Percentiles rank a stretch among this genome's conserved stretches.
These are phyloP conservation scores for Serendipita sp. DNA, from an alignment of 768 basidiomycete species.

Conservation along the genomic window DNA sequence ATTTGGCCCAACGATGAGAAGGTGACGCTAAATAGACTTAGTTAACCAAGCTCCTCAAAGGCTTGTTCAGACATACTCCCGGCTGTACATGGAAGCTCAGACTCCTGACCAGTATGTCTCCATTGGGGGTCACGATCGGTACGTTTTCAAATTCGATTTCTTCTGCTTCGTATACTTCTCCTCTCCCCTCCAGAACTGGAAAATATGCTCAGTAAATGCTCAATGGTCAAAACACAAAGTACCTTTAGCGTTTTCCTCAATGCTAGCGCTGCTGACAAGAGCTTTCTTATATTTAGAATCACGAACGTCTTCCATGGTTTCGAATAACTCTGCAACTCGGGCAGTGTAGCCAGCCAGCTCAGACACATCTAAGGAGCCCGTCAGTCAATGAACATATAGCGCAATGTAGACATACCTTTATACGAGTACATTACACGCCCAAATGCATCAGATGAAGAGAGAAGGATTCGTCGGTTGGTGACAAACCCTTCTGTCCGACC, in stretches of 20 bases:
- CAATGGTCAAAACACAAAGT: neutral
- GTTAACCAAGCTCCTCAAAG: neutral
- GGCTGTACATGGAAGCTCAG: slow-evolving; percentile 81
- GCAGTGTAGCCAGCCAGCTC: slow-evolving; percentile 94
- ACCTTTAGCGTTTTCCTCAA: slow-evolving; percentile 66
- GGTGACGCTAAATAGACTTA: slow-evolving; percentile 46
- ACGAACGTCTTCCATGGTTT: slow-evolving; percentile 78
- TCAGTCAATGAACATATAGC: neutral
- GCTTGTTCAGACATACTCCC: slow-evolving; percentile 37
- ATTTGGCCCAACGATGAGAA: slow-evolving; percentile 48
- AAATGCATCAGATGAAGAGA: slow-evolving; percentile 90
- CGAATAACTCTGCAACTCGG: slow-evolving; percentile 73
- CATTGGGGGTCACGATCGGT: slow-evolving; percentile 91
- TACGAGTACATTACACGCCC: slow-evolving; percentile 95
- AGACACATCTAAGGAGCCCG: slow-evolving; percentile 43
- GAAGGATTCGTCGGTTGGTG: slow-evolving; percentile 78
- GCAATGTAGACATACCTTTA: slow-evolving; percentile 29
- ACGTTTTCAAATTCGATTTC: slow-evolving; percentile 88
- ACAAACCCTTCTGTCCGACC: slow-evolving; percentile 90
- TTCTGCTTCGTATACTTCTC: slow-evolving; percentile 65
- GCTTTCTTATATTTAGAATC: slow-evolving; percentile 79
- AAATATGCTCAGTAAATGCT: neutral
- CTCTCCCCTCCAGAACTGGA: slow-evolving; percentile 62
- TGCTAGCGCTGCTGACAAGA: slow-evolving; percentile 56
- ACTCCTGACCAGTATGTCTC: slow-evolving; percentile 72